Evolutionary conservation across 164 flowering plant genomes (phyloP).

Genomic region (Amborella trichopoda): DNA sequence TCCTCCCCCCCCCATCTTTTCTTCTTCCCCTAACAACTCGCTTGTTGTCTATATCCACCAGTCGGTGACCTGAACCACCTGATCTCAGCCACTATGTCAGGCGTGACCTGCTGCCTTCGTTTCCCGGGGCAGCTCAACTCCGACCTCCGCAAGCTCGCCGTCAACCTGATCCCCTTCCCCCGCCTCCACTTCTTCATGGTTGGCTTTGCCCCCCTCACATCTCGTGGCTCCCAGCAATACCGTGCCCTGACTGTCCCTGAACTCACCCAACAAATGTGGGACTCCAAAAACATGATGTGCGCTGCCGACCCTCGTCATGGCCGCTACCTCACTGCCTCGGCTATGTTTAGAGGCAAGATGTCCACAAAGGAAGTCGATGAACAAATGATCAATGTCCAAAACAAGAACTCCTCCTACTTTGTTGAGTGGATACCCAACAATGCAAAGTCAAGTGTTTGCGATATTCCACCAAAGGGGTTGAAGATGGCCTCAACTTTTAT

Average conservation of each 20-base stretch:
- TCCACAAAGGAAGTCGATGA: conserved; percentile 1
- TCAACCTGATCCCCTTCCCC: too few relatives aligned
- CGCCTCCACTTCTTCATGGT: conserved; percentile 16
- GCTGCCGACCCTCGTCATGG: conserved; percentile 15
- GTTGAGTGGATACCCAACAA: conserved; percentile 16
- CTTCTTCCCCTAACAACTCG: too few relatives aligned
- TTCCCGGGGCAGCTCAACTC: too few relatives aligned
- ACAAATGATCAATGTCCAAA: conserved; percentile 1
- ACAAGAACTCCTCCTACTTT: background rate
- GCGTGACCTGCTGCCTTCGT: too few relatives aligned
- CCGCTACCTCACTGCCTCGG: conserved; percentile 11
- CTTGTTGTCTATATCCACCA: too few relatives aligned
- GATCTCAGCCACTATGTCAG: conserved; percentile 4
- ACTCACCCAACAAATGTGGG: conserved; percentile 15
- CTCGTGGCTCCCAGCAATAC: conserved; percentile 12
- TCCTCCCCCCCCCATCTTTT: too few relatives aligned
- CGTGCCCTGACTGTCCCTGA: conserved; percentile 8
- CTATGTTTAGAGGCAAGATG: conserved; percentile 14
- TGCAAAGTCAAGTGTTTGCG: conserved; percentile 17
- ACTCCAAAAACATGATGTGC: conserved; percentile 14
- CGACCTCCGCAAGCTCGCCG: too few relatives aligned
- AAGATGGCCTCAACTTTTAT: conserved; percentile 15
- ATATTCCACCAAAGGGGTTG: conserved; percentile 15
- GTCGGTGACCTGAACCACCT: conserved; percentile 5
- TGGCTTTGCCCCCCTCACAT: conserved; percentile 10